Evolutionary conservation across 192 early-diverging fungal genomes (phyloP).

Genomic region (Lobulomyces angularis): DNA sequence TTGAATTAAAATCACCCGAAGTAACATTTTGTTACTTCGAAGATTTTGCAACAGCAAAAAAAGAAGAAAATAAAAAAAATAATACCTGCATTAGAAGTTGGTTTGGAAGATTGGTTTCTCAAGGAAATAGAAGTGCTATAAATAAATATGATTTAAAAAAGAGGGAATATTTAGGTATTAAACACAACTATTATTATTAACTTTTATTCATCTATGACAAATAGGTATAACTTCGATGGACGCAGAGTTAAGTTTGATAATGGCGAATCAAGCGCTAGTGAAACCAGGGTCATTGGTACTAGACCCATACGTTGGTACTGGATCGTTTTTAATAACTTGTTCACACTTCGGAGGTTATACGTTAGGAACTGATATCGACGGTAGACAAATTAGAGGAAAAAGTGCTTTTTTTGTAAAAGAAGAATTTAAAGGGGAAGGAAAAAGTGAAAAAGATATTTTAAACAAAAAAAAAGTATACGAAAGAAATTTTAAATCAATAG

Average conservation of each 20-base stretch:
- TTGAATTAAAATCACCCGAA: slow-evolving; percentile 71
- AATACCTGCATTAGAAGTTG: slow-evolving; percentile 31
- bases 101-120: slow-evolving; percentile 61
- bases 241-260: slow-evolving; percentile 88
- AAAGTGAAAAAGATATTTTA: not conserved
- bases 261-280: slow-evolving; percentile 89
- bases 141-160: slow-evolving; percentile 90
- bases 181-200: too few relatives aligned
- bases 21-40: slow-evolving; percentile 62
- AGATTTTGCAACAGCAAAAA: slow-evolving; percentile 41
- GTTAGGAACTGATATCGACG: slow-evolving; percentile 93
- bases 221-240: slow-evolving; percentile 98
- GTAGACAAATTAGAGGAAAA: slow-evolving; percentile 90
- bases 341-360: slow-evolving; percentile 87
- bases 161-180: slow-evolving; percentile 84
- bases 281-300: slow-evolving; percentile 65
- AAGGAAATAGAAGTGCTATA: slow-evolving; percentile 58
- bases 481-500: not conserved
- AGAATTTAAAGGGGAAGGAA: slow-evolving; percentile 16
- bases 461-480: not conserved
- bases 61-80: slow-evolving; percentile 14
- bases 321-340: slow-evolving; percentile 83
- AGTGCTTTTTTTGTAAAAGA: slow-evolving; percentile 15
- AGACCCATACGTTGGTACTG: slow-evolving; percentile 97
- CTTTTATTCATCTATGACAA: too few relatives aligned